Conservation (phyloP, 2,329 filamentous ascomycete genomes). For the Xylaria sp. region DNA sequence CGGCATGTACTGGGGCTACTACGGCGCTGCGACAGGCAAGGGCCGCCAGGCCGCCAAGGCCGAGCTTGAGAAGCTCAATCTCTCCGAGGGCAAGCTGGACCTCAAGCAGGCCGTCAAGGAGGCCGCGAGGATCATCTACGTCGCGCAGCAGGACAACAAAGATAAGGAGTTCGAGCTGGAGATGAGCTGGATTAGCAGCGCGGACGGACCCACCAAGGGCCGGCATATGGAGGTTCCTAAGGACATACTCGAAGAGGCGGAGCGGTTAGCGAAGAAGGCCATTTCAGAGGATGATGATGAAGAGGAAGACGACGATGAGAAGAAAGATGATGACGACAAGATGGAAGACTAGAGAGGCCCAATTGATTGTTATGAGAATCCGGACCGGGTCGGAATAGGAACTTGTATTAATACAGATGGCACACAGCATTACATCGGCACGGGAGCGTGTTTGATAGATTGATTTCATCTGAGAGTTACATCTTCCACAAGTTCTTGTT, state of each 20-base stretch:
- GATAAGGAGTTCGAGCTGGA: slow-evolving; percentile 99
- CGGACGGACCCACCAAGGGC: slow-evolving; percentile 89
- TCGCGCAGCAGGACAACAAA: slow-evolving; percentile 98
- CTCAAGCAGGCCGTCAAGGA: slow-evolving; percentile 93
- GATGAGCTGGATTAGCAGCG: slow-evolving; percentile 96
- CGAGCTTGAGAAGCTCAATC: slow-evolving; percentile 96
- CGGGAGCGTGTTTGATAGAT: slow-evolving; percentile 35
- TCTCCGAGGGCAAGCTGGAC: slow-evolving; percentile 79
- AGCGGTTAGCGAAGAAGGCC: slow-evolving; percentile 90
- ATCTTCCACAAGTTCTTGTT: slow-evolving; percentile 21
- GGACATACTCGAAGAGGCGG: slow-evolving; percentile 89
- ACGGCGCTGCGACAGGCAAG: slow-evolving; percentile 96
- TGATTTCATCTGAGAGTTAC: slow-evolving; percentile 41
- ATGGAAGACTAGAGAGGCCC: slow-evolving; percentile 81
- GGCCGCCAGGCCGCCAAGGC: slow-evolving; percentile 97
- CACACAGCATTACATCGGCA: slow-evolving; percentile 33
- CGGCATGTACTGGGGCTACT: slow-evolving; percentile 98
- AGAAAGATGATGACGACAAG: slow-evolving; percentile 75
- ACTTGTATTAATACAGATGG: slow-evolving; percentile 40
- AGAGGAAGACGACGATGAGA: slow-evolving; percentile 76
- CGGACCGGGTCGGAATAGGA: slow-evolving; percentile 16
- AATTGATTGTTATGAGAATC: not conserved
- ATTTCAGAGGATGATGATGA: slow-evolving; percentile 91
- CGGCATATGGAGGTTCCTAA: slow-evolving; percentile 93
- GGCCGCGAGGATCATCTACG: slow-evolving; percentile 95